phyloP scores from a whole-genome alignment of 2,329 filamentous ascomycete genomes.

The Cryoendolithus antarcticus region DNA sequence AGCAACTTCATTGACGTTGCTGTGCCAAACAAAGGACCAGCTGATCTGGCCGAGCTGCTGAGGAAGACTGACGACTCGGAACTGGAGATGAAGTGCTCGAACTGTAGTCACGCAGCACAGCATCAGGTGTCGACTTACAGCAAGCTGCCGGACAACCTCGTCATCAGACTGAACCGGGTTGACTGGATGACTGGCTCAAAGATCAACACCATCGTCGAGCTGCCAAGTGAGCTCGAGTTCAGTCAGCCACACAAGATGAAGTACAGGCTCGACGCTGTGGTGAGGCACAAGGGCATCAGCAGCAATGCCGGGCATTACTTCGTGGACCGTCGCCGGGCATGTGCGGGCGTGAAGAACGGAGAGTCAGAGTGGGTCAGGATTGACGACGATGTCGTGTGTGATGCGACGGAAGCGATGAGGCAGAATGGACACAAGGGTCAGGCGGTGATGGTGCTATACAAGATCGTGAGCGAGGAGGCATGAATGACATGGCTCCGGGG shows the following conservation, averaged over 20 bases:
- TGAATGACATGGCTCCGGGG: too few relatives aligned
- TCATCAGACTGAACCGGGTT: constrained; percentile 5
- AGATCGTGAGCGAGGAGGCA: background rate
- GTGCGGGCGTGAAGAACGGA: background rate
- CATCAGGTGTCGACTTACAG: background rate
- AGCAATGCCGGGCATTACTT: constrained; percentile 8
- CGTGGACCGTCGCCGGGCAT: constrained; percentile 4
- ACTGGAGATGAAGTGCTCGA: constrained; percentile 1
- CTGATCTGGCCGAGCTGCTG: constrained; percentile 2
- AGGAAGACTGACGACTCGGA: background rate
- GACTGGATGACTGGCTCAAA: background rate
- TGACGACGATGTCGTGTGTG: constrained; percentile 1
- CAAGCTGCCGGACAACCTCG: constrained; percentile 4
- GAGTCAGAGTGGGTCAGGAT: constrained; percentile 1
- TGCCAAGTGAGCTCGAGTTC: background rate
- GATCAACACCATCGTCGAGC: constrained; percentile 2
- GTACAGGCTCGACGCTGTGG: constrained; percentile 6
- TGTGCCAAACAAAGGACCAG: constrained; percentile 1
- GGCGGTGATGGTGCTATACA: constrained; percentile 2
- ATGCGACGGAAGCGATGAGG: background rate
- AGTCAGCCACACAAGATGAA: constrained; percentile 1
- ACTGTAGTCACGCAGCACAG: constrained; percentile 1
- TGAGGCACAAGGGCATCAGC: constrained; percentile 5
- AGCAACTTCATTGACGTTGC: constrained; percentile 2
- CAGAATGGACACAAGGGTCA: background rate